Base-by-base conservation (phyloP, 2,329 filamentous ascomycete species). In the Curvularia hawaiiensis region DNA sequence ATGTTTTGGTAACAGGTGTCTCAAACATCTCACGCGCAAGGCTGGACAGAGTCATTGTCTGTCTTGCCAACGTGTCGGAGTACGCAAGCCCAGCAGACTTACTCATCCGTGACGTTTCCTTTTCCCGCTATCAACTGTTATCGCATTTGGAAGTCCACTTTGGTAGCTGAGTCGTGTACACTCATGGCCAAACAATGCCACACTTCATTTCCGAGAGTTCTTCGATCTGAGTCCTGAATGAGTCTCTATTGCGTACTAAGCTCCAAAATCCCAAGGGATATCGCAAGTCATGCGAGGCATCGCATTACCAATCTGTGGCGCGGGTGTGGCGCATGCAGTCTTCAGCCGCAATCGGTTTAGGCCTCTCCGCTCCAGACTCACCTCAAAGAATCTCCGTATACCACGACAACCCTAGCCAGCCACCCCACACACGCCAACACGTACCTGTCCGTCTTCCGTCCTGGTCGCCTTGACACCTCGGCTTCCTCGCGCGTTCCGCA, bases 371-470 rank as follows among this genome's bases (percentile, higher is more conserved):
- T 56, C 50, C 55, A 54, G 24, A 52, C 50, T 64, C 62, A 63
- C 58, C 28, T 63, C 64, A 62, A 67, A 68, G 65, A 66, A 67
- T 57, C 54, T 64, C 56, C 33, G 55, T 30, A 51, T 43, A 56
- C 48, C 44, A 33, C 48, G 51, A 59, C 55, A 30, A 46, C 46
- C 46, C 40, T 60, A 56, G 40, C 56, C 60, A 56, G 45, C 54
- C 61, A 57, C 50, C 57, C 64, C 59, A 58, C 63, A 58, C 61
- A 50, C 59, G 51, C 60, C 58, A 54, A 65, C 62, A 61, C 65
- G 61, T 64, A 63, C 31, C 60, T 55, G 51, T 62, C 49, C 44
- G 46, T 62, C 47, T 53, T 52, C 31, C 55, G 48, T 49, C 48
- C 49, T 63, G 57, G 56, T 66, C 69, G 67, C 64, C 60, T 62